phyloP scores from a whole-genome alignment of 2,329 filamentous ascomycete species.

The Aspergillus sp. region DNA sequence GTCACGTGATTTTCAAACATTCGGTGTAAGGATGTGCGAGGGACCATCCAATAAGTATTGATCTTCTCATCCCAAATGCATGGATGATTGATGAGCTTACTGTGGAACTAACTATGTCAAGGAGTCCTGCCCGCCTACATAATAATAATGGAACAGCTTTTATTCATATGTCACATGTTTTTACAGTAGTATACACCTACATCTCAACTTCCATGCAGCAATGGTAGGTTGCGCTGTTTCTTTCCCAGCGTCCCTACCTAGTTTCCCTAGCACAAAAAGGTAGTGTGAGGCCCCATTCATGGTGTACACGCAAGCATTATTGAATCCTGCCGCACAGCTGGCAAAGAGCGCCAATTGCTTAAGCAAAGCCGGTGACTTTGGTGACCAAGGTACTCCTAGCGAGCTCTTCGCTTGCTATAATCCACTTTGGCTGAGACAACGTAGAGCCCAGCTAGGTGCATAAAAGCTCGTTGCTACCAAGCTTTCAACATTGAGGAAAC shows the following conservation, averaged over 20 bases:
- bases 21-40: neutral
- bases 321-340: neutral
- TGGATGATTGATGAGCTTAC: neutral
- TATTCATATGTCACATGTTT: neutral
- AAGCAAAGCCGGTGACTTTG: neutral
- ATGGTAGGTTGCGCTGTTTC: neutral
- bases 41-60: neutral
- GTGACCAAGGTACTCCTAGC: neutral
- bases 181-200: neutral
- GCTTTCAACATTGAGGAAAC: neutral
- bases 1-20: constrained; percentile 10
- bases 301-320: neutral
- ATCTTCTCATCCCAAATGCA: neutral
- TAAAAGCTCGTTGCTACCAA: neutral
- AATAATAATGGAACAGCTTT: neutral
- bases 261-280: no score
- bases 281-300: neutral
- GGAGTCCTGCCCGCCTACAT: no score
- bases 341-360: neutral
- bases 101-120: neutral
- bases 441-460: neutral
- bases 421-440: neutral
- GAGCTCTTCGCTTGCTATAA: neutral
- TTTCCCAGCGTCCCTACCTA: neutral
- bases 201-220: neutral